A percentile compares a stretch with the other conserved stretches of the same genome.
phyloP scores from a whole-genome alignment of 352 stramenopile genomes.

The Phytophthora ramorum region DNA sequence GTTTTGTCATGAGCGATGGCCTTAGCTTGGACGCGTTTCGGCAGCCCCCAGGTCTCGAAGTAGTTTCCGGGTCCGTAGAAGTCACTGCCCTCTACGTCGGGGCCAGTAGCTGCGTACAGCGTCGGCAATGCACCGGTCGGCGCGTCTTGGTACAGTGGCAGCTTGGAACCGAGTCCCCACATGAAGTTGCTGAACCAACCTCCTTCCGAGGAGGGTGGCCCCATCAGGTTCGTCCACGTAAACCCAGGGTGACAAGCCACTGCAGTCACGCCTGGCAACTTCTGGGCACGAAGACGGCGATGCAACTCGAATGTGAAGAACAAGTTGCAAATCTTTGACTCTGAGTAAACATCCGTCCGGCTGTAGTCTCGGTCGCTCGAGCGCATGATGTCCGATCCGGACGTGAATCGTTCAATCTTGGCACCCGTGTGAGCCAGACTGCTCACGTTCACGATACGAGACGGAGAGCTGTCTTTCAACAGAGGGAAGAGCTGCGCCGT shows the following conservation, averaged over 20 bases:
- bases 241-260: slow-evolving; percentile 50
- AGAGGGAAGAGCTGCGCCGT: slow-evolving; percentile 52
- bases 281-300: slow-evolving; percentile 31
- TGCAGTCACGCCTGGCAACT: slow-evolving; percentile 28
- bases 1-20: slow-evolving; percentile 15
- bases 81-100: slow-evolving; percentile 39
- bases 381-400: slow-evolving; percentile 21
- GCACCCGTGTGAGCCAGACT: slow-evolving; percentile 41
- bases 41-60: slow-evolving; percentile 40
- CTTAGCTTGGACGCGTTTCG: slow-evolving; percentile 30
- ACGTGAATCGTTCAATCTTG: slow-evolving; percentile 19
- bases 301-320: slow-evolving; percentile 59
- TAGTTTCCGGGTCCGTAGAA: slow-evolving; percentile 57
- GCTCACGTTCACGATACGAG: slow-evolving; percentile 37
- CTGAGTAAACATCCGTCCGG: slow-evolving; percentile 35
- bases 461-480: slow-evolving; percentile 38
- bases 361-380: slow-evolving; percentile 23
- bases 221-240: slow-evolving; percentile 25
- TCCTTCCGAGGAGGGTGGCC: slow-evolving; percentile 16
- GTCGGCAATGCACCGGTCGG: slow-evolving; percentile 43
- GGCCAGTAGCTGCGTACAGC: slow-evolving; percentile 46
- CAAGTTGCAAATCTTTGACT: slow-evolving; percentile 63
- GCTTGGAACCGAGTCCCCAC: slow-evolving; percentile 2
- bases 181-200: slow-evolving; percentile 12
- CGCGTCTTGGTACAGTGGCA: slow-evolving; percentile 25